Evolutionary conservation across 2,329 filamentous ascomycete genomes (phyloP).

Genomic region (Pseudofabraea citricarpa): DNA sequence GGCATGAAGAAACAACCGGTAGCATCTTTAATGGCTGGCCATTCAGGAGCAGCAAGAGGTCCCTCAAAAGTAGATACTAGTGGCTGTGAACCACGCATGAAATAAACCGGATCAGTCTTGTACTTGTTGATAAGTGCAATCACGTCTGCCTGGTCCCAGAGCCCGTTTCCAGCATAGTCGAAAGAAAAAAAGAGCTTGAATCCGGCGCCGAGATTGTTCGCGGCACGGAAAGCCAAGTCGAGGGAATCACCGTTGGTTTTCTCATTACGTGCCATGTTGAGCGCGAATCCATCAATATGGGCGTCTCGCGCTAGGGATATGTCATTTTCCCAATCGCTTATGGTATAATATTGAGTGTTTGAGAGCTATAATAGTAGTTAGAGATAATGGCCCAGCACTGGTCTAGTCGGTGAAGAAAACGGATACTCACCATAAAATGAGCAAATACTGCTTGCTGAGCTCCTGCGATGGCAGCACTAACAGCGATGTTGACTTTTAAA

Average conservation of each 20-base stretch:
- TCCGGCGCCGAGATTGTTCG: slow-evolving; percentile 21
- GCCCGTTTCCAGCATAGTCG: slow-evolving; percentile 31
- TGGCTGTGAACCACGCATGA: slow-evolving; percentile 28
- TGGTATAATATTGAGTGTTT: slow-evolving; percentile 16
- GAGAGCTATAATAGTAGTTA: slow-evolving; percentile 18
- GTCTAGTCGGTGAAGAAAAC: neutral
- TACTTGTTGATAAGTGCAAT: slow-evolving; percentile 23
- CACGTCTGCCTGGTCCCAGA: slow-evolving; percentile 25
- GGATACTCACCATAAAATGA: slow-evolving; percentile 23
- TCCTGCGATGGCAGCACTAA: no score
- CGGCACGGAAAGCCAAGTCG: slow-evolving; percentile 24
- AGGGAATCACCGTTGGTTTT: slow-evolving; percentile 12
- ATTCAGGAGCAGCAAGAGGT: slow-evolving; percentile 30
- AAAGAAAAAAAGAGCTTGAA: slow-evolving; percentile 38
- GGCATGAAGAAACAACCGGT: slow-evolving; percentile 34
- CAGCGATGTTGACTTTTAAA: no score
- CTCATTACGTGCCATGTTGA: slow-evolving; percentile 25
- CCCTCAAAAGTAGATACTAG: slow-evolving; percentile 47
- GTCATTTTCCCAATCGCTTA: slow-evolving; percentile 26
- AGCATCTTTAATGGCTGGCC: slow-evolving; percentile 32
- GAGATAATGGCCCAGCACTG: neutral
- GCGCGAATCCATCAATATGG: slow-evolving; percentile 35
- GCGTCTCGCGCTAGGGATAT: slow-evolving; percentile 31
- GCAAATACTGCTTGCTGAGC: slow-evolving; percentile 22
- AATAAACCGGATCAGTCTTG: slow-evolving; percentile 21